These are phyloP conservation scores for Lachnellula hyalina DNA, from an alignment of 2,329 filamentous ascomycete species.

Conservation along the genomic window DNA sequence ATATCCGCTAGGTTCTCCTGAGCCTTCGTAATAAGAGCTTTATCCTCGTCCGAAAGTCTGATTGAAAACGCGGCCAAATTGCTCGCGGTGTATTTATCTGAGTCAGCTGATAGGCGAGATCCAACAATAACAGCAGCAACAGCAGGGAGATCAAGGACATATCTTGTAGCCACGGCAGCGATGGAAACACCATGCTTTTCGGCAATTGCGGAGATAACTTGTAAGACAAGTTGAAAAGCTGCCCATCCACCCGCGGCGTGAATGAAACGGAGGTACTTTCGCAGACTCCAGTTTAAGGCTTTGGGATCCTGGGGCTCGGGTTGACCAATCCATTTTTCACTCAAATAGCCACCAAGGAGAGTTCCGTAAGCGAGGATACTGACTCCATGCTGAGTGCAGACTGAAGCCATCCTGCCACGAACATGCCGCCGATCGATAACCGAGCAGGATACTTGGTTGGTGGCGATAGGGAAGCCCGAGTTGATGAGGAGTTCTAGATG, in stretches of 20 bases:
- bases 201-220: constrained; percentile 1
- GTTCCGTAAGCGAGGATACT: constrained; percentile 31
- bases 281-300: constrained; percentile 28
- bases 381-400: constrained; percentile 25
- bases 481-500: constrained; percentile 31
- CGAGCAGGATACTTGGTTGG: constrained; percentile 31
- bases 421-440: constrained; percentile 29
- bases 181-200: constrained; percentile 3
- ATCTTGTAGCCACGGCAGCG: constrained; percentile 5
- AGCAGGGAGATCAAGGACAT: constrained; percentile 5
- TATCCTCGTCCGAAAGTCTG: constrained; percentile 2
- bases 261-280: constrained; percentile 36
- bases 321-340: constrained; percentile 26
- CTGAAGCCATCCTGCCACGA: constrained; percentile 21
- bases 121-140: constrained; percentile 10
- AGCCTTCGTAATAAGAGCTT: constrained; percentile 11
- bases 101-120: constrained; percentile 2
- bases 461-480: constrained; percentile 28
- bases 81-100: constrained; percentile 3
- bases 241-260: constrained; percentile 28
- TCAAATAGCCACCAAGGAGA: constrained; percentile 30
- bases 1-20: constrained; percentile 26
- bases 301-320: constrained; percentile 21
- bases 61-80: constrained; percentile 6
- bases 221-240: constrained; percentile 6